Conservation (phyloP, 495 filamentous ascomycete species). For the Penicillium robsamsonii region DNA sequence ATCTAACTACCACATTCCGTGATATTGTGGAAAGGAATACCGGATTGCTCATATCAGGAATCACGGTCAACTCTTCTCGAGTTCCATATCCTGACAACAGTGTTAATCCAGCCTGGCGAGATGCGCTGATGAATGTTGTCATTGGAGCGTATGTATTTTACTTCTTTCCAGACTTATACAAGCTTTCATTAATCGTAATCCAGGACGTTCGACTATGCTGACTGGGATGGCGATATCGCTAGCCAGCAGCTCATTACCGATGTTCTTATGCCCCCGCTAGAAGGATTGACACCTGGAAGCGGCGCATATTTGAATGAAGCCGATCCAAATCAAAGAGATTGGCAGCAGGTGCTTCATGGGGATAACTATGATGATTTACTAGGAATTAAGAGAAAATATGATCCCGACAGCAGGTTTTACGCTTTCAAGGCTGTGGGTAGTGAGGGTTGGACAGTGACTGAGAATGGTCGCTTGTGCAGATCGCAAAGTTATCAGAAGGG, state of each 20-base stretch:
- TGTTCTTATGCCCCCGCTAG: slow-evolving; percentile 11
- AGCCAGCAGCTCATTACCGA: slow-evolving; percentile 16
- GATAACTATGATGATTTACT: not conserved
- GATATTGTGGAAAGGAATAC: slow-evolving; percentile 32
- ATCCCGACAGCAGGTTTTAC: not conserved
- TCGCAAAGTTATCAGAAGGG: not conserved
- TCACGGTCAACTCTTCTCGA: slow-evolving; percentile 32
- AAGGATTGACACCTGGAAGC: slow-evolving; percentile 1
- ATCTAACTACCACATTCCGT: not conserved
- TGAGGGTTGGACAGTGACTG: not conserved
- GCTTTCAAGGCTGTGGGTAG: not conserved
- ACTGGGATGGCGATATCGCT: not conserved
- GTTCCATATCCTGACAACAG: slow-evolving; percentile 42
- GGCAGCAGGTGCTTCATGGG: not conserved
- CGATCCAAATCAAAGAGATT: not conserved
- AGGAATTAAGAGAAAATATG: not conserved
- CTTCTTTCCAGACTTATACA: too few relatives aligned
- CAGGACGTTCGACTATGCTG: slow-evolving; percentile 12
- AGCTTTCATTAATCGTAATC: not conserved
- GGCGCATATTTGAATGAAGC: slow-evolving; percentile 18
- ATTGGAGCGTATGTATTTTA: slow-evolving; percentile 10
- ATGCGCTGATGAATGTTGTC: slow-evolving; percentile 2
- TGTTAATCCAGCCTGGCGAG: slow-evolving; percentile 42
- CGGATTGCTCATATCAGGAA: slow-evolving; percentile 34
- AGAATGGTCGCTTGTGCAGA: not conserved